These are phyloP conservation scores for Geotrichum carabidarum DNA, from an alignment of 1,139 yeast genomes.

Conservation along the genomic window DNA sequence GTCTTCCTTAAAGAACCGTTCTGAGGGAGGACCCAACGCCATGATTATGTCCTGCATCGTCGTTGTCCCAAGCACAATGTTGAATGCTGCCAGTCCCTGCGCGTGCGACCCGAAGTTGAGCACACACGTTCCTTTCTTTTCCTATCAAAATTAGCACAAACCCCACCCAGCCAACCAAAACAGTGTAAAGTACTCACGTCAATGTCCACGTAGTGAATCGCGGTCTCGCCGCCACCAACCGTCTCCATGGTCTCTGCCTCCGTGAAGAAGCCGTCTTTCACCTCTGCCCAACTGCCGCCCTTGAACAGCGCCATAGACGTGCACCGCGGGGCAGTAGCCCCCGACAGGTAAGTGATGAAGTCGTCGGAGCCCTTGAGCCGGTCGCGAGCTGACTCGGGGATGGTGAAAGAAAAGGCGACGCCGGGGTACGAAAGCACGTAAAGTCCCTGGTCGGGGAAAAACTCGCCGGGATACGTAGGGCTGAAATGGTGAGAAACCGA, in stretches of 20 bases:
- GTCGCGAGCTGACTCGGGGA: slow-evolving; percentile 19
- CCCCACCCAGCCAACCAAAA: neutral
- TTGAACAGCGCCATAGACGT: slow-evolving; percentile 30
- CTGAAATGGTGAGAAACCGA: neutral
- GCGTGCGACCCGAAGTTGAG: slow-evolving; percentile 25
- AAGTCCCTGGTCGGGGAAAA: slow-evolving; percentile 10
- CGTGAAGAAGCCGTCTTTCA: slow-evolving; percentile 17
- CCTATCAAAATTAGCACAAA: neutral
- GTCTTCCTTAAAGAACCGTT: slow-evolving; percentile 33
- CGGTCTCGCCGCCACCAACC: neutral
- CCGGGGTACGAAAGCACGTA: slow-evolving; percentile 36
- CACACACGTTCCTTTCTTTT: slow-evolving; percentile 11
- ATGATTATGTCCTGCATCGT: slow-evolving; percentile 33
- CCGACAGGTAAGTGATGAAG: slow-evolving; percentile 22
- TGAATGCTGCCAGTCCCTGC: slow-evolving; percentile 15
- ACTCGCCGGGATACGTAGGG: slow-evolving; percentile 34
- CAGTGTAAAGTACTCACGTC: neutral
- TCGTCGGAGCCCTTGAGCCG: slow-evolving; percentile 12
- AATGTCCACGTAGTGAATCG: slow-evolving; percentile 3
- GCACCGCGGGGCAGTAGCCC: slow-evolving; percentile 26
- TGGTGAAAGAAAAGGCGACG: slow-evolving; percentile 30
- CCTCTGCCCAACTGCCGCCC: slow-evolving; percentile 33
- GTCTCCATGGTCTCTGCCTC: neutral
- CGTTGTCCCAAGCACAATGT: slow-evolving; percentile 22
- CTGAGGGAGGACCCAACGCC: slow-evolving; percentile 35